Conservation (phyloP, 345 rosid genomes). For the Pistacia atlantica region DNA sequence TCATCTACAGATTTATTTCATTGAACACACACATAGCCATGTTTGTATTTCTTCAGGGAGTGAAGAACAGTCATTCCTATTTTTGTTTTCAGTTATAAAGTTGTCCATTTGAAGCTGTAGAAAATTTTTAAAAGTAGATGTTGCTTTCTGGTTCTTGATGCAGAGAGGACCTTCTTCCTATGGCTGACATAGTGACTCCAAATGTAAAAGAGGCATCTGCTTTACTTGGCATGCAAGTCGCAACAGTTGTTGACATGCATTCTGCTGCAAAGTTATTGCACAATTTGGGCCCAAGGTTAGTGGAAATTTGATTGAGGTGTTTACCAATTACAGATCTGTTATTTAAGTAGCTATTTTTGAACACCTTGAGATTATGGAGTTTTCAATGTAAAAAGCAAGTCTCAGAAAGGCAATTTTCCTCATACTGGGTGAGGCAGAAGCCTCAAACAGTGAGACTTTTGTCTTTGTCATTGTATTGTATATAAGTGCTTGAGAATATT, state of each 20-base stretch:
- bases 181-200: constrained; percentile 88
- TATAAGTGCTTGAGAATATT: neutral
- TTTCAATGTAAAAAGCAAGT: neutral
- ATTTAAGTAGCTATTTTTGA: too few relatives aligned
- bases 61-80: neutral
- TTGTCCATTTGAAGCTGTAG: constrained; percentile 1
- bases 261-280: constrained; percentile 74
- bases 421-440: neutral
- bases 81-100: neutral
- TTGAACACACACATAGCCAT: neutral
- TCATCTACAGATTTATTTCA: constrained; percentile 3
- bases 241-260: constrained; percentile 74
- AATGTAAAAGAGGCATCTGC: constrained; percentile 91
- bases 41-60: neutral
- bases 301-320: neutral
- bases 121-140: neutral
- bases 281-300: constrained; percentile 82
- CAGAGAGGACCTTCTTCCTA: constrained; percentile 83
- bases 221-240: constrained; percentile 62
- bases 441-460: neutral
- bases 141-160: constrained; percentile 28
- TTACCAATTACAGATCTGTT: neutral
- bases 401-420: neutral
- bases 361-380: too few relatives aligned
- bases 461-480: neutral